These are phyloP conservation scores for Scheffersomyces stipitis DNA, from an alignment of 805 yeast genomes.

Conservation along the genomic window DNA sequence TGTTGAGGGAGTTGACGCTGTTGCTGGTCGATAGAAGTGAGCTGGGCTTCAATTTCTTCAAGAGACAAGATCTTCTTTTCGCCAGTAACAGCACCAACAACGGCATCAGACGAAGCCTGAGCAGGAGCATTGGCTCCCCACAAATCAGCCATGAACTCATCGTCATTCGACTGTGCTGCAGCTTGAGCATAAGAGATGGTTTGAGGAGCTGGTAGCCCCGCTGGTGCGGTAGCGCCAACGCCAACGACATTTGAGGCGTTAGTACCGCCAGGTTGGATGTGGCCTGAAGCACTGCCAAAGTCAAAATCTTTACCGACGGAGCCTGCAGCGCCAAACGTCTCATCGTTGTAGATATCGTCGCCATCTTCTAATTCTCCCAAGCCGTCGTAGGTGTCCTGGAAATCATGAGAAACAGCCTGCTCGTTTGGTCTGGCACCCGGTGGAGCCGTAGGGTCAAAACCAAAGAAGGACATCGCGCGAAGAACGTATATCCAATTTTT, in stretches of 20 bases:
- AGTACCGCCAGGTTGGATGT: conserved; percentile 14
- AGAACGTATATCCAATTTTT: too few relatives aligned
- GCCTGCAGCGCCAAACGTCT: conserved; percentile 65
- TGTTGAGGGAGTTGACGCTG: conserved; percentile 20
- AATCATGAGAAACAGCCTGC: conserved; percentile 45
- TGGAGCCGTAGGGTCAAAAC: conserved; percentile 54
- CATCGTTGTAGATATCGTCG: conserved; percentile 79
- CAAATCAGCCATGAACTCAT: conserved; percentile 45
- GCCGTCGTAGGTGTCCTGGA: conserved; percentile 83
- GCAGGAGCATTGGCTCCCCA: conserved; percentile 41
- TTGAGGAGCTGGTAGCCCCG: conserved; percentile 29
- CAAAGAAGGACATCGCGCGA: conserved; percentile 63
- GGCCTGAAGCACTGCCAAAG: conserved; percentile 43
- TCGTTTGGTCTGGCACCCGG: conserved; percentile 16
- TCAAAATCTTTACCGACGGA: conserved; percentile 62
- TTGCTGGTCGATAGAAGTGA: conserved; percentile 46
- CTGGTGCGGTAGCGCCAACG: conserved; percentile 6
- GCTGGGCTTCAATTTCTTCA: conserved; percentile 83
- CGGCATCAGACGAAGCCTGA: conserved; percentile 9
- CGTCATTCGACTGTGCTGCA: conserved; percentile 38
- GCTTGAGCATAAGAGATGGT: conserved; percentile 43
- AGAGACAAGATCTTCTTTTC: conserved; percentile 61
- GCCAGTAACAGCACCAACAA: conserved; percentile 3
- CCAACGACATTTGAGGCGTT: conserved; percentile 10
- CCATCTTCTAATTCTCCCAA: conserved; percentile 68